Evolutionary conservation across 2,329 filamentous ascomycete species (phyloP).

Genomic region (Hyphodiscus sp.): DNA sequence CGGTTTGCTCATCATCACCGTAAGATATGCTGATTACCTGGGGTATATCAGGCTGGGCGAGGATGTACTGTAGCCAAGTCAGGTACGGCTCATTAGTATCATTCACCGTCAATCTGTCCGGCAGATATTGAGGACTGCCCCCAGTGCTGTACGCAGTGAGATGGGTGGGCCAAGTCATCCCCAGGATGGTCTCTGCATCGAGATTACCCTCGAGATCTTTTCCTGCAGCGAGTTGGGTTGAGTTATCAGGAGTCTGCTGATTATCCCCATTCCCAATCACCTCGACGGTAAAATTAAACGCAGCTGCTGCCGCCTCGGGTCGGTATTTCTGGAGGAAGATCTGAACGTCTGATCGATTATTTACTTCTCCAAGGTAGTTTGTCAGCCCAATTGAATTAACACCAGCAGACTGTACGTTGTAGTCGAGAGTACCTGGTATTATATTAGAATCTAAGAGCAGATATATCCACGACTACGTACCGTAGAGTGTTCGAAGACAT

Average conservation of each 20-base stretch:
- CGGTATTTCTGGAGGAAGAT: slow-evolving; percentile 19
- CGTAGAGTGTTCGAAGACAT: neutral
- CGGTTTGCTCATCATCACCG: slow-evolving; percentile 49
- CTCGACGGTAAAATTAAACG: slow-evolving; percentile 10
- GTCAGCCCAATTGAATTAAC: slow-evolving; percentile 20
- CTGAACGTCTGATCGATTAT: slow-evolving; percentile 20
- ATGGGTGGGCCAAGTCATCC: slow-evolving; percentile 46
- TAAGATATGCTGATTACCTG: slow-evolving; percentile 52
- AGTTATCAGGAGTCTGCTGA: slow-evolving; percentile 13
- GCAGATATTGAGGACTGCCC: slow-evolving; percentile 45
- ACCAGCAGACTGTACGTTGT: slow-evolving; percentile 11
- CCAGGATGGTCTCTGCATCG: slow-evolving; percentile 48
- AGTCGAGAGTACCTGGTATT: slow-evolving; percentile 15
- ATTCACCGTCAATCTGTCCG: slow-evolving; percentile 32
- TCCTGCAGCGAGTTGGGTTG: slow-evolving; percentile 5
- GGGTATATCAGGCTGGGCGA: slow-evolving; percentile 42
- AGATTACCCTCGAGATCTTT: slow-evolving; percentile 45
- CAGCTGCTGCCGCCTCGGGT: slow-evolving; percentile 13
- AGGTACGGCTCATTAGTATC: slow-evolving; percentile 48
- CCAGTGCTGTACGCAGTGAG: slow-evolving; percentile 49
- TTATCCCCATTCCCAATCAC: slow-evolving; percentile 13
- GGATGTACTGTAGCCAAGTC: slow-evolving; percentile 45
- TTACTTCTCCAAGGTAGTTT: slow-evolving; percentile 22
- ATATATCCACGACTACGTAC: slow-evolving; percentile 3
- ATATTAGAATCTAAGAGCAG: slow-evolving; percentile 19